Conservation (phyloP, 371 early-diverging fungal species). For the Saksenaea vasiformis region DNA sequence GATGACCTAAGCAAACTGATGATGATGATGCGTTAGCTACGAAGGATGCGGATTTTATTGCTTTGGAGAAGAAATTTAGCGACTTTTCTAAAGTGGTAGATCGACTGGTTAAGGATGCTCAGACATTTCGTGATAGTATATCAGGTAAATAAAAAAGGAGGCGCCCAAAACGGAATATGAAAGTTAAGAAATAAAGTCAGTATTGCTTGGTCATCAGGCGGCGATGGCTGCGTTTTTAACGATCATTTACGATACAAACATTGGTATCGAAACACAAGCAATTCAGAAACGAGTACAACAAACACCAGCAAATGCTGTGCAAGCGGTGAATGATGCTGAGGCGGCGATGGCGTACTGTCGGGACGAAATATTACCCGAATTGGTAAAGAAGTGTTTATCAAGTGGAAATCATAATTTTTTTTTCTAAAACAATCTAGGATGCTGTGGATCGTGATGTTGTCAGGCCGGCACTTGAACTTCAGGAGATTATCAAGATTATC, state of each 20-base stretch:
- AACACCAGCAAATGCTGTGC: constrained; percentile 60
- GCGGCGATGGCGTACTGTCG: constrained; percentile 62
- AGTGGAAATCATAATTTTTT: not conserved
- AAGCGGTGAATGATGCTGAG: constrained; percentile 67
- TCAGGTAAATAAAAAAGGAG: constrained; percentile 37
- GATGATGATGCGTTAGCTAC: constrained; percentile 48
- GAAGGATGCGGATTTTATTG: constrained; percentile 67
- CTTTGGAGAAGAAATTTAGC: constrained; percentile 64
- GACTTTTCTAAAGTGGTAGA: constrained; percentile 57
- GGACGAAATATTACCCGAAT: constrained; percentile 66
- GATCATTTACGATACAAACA: constrained; percentile 56
- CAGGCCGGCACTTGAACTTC: constrained; percentile 65
- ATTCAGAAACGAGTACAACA: constrained; percentile 46
- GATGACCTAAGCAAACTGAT: not conserved
- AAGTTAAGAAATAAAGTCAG: constrained; percentile 25
- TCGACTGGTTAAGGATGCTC: constrained; percentile 65
- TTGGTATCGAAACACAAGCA: constrained; percentile 26
- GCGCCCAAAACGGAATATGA: not conserved
- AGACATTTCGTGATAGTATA: constrained; percentile 76
- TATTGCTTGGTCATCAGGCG: constrained; percentile 70
- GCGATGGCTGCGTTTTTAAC: constrained; percentile 65
- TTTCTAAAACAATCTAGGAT: constrained; percentile 41
- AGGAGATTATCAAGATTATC: constrained; percentile 66
- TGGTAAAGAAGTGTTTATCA: constrained; percentile 44
- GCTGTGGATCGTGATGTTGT: constrained; percentile 74